Conservation (phyloP, 1,139 yeast species). For the Scheffersomyces insectosa region DNA sequence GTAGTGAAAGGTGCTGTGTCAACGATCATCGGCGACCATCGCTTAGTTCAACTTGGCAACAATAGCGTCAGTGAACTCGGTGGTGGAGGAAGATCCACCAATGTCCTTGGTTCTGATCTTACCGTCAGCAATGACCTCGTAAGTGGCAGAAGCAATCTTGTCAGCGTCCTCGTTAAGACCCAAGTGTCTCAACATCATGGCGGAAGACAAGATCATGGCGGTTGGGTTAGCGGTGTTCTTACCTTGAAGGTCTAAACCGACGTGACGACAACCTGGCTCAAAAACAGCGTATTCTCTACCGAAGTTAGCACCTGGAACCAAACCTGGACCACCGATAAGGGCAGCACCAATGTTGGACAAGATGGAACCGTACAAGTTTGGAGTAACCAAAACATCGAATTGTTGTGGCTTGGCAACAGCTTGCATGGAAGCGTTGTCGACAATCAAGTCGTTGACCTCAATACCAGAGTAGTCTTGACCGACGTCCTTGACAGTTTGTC, state of each 20-base stretch:
- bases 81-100: slow-evolving; percentile 86
- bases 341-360: slow-evolving; percentile 98
- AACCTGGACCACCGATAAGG: slow-evolving; percentile 97
- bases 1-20: no score
- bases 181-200: slow-evolving; percentile 92
- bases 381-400: slow-evolving; percentile 96
- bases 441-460: slow-evolving; percentile 88
- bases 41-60: slow-evolving; percentile 56
- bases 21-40: background rate
- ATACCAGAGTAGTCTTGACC: slow-evolving; percentile 90
- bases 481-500: slow-evolving; percentile 88
- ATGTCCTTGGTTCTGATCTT: slow-evolving; percentile 78
- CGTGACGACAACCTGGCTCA: slow-evolving; percentile 99
- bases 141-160: slow-evolving; percentile 84
- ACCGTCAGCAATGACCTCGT: slow-evolving; percentile 87
- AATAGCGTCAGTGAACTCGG: slow-evolving; percentile 90
- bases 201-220: slow-evolving; percentile 89
- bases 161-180: slow-evolving; percentile 85
- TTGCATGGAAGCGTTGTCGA: slow-evolving; percentile 99
- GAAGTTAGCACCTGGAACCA: slow-evolving; percentile 97
- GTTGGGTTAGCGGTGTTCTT: slow-evolving; percentile 97
- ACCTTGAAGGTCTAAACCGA: slow-evolving; percentile 94
- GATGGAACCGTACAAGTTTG: slow-evolving; percentile 97
- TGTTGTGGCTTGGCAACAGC: slow-evolving; percentile 98
- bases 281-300: slow-evolving; percentile 98